These are phyloP conservation scores for Chloris gayana DNA, from an alignment of 176 grass and related monocot species.

Conservation along the genomic window DNA sequence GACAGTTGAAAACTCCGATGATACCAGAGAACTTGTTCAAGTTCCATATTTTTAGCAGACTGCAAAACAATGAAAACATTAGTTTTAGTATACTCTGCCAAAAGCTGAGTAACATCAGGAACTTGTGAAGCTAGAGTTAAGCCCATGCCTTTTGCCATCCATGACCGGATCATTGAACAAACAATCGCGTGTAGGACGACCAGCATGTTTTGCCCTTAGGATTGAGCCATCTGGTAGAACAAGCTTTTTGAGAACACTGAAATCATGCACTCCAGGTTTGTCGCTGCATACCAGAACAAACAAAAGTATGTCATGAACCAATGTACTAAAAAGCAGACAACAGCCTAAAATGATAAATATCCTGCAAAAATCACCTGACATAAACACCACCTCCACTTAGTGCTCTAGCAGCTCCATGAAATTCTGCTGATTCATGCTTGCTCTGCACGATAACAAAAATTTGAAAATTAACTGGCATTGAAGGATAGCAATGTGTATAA, in stretches of 20 bases:
- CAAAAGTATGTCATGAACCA: neutral
- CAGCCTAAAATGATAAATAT: neutral
- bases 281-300: constrained; percentile 36
- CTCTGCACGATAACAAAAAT: constrained; percentile 35
- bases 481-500: neutral
- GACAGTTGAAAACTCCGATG: constrained; percentile 63
- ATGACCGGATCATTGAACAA: constrained; percentile 54
- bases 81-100: neutral
- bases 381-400: constrained; percentile 59
- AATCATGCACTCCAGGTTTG: constrained; percentile 58
- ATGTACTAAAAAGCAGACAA: neutral
- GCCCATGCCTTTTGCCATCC: constrained; percentile 50
- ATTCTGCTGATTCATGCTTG: constrained; percentile 50
- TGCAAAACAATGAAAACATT: constrained; percentile 23
- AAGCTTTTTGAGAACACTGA: constrained; percentile 51
- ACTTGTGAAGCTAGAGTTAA: neutral
- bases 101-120: neutral
- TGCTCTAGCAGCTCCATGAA: constrained; percentile 58
- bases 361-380: constrained; percentile 43
- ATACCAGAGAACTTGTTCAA: constrained; percentile 54
- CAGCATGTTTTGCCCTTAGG: constrained; percentile 48
- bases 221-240: constrained; percentile 61
- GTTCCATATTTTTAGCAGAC: constrained; percentile 71
- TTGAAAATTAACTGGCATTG: constrained; percentile 14
- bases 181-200: constrained; percentile 50